These are phyloP conservation scores for Volvox africanus DNA, from an alignment of 139 green algal genomes.

Conservation along the genomic window DNA sequence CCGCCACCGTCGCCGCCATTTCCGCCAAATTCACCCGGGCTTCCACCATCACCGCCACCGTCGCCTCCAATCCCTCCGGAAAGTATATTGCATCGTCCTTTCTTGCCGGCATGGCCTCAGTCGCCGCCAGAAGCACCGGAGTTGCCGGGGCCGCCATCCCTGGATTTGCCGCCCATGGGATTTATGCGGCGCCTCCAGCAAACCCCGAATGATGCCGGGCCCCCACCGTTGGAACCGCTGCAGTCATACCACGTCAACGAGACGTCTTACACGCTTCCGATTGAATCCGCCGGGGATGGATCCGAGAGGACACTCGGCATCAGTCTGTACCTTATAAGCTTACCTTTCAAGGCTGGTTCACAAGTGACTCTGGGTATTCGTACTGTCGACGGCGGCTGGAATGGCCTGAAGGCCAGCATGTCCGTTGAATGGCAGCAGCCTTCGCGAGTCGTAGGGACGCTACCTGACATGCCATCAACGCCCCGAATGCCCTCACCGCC, in stretches of 20 bases:
- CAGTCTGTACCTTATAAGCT: not conserved
- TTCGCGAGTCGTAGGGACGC: not conserved
- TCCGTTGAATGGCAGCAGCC: slow-evolving; percentile 3
- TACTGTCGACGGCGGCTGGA: not conserved
- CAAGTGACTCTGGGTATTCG: not conserved
- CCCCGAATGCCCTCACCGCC: not conserved
- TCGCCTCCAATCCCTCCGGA: not conserved
- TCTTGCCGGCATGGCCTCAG: not conserved
- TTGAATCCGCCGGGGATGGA: not conserved
- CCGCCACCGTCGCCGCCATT: not conserved
- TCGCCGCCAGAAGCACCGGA: not conserved
- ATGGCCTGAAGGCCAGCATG: not conserved
- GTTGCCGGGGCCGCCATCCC: not conserved
- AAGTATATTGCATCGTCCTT: not conserved
- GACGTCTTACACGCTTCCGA: not conserved
- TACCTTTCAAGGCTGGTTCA: not conserved
- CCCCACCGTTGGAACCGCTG: not conserved
- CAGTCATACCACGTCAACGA: not conserved
- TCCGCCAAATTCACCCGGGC: not conserved
- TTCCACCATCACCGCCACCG: not conserved
- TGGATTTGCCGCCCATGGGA: not conserved
- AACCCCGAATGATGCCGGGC: not conserved
- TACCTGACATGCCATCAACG: not conserved
- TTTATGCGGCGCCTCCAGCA: not conserved
- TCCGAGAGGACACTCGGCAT: not conserved